Percentiles rank a stretch among this genome's conserved stretches.
These are phyloP conservation scores for Saturnispora zaruensis DNA, from an alignment of 805 yeast genomes.

Conservation along the genomic window DNA sequence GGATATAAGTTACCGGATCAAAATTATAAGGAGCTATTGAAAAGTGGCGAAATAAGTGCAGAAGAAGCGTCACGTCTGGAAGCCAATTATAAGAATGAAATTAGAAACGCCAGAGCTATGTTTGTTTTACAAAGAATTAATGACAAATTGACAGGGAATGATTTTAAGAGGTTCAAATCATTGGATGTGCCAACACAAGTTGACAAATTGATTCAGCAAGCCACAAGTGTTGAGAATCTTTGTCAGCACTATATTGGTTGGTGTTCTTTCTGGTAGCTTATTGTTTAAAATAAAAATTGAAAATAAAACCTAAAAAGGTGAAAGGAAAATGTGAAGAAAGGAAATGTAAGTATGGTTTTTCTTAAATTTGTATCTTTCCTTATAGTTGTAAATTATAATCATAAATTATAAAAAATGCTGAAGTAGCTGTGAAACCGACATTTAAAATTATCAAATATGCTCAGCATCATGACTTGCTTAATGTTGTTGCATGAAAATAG, in stretches of 20 bases:
- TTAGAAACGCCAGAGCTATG: conserved; percentile 83
- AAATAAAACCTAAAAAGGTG: neutral
- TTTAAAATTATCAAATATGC: no score
- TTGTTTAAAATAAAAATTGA: no score
- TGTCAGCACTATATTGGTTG: conserved; percentile 98
- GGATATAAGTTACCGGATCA: conserved; percentile 51
- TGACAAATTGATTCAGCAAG: conserved; percentile 88
- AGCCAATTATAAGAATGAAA: conserved; percentile 59
- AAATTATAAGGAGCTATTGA: conserved; percentile 60
- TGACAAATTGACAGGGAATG: conserved; percentile 90
- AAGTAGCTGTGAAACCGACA: no score
- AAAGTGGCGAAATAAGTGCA: conserved; percentile 68
- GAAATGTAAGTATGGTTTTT: no score
- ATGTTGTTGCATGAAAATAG: no score
- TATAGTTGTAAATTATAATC: no score
- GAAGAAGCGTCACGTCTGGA: conserved; percentile 67
- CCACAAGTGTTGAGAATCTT: conserved; percentile 89
- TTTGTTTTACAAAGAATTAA: conserved; percentile 83
- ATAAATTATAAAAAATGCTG: no score
- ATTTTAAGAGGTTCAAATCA: conserved; percentile 63
- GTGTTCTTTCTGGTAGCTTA: conserved; percentile 92
- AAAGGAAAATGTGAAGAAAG: neutral
- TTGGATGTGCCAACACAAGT: conserved; percentile 84
- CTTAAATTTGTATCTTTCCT: no score
- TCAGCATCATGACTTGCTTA: no score